Conservation (phyloP, 805 yeast genomes). For the Saccharomycopsis sp. region DNA sequence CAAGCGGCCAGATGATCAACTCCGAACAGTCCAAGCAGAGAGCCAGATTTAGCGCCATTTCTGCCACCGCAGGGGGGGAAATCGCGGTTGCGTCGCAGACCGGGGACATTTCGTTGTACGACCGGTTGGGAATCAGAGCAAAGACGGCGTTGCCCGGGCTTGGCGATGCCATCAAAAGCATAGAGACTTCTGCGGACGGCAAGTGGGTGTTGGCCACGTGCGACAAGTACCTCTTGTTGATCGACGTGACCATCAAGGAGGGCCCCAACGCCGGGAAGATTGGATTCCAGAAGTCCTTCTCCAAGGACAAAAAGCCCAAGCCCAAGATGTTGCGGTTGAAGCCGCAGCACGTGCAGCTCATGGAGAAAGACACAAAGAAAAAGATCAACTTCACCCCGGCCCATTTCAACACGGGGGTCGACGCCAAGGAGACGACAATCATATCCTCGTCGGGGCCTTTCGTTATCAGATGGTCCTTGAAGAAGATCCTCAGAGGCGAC, state of each 20-base stretch:
- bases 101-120: constrained; percentile 74
- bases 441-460: constrained; percentile 78
- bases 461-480: constrained; percentile 73
- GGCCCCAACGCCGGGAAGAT: constrained; percentile 53
- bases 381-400: constrained; percentile 63
- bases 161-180: constrained; percentile 64
- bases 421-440: constrained; percentile 59
- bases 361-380: constrained; percentile 42
- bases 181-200: constrained; percentile 75
- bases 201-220: constrained; percentile 79
- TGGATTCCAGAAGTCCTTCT: constrained; percentile 63
- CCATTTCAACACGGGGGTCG: constrained; percentile 66
- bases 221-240: constrained; percentile 57
- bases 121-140: constrained; percentile 66
- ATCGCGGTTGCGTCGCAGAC: constrained; percentile 68
- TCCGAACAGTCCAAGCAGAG: constrained; percentile 51
- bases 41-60: constrained; percentile 50
- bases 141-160: constrained; percentile 75
- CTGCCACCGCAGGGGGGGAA: constrained; percentile 68
- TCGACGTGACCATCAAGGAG: constrained; percentile 57
- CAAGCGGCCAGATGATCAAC: constrained; percentile 59
- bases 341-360: constrained; percentile 66
- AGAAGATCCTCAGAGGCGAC: constrained; percentile 47
- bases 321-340: constrained; percentile 61
- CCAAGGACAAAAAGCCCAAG: constrained; percentile 56